Base-by-base conservation (phyloP, 805 yeast genomes). In the Brettanomyces naardenensis region DNA sequence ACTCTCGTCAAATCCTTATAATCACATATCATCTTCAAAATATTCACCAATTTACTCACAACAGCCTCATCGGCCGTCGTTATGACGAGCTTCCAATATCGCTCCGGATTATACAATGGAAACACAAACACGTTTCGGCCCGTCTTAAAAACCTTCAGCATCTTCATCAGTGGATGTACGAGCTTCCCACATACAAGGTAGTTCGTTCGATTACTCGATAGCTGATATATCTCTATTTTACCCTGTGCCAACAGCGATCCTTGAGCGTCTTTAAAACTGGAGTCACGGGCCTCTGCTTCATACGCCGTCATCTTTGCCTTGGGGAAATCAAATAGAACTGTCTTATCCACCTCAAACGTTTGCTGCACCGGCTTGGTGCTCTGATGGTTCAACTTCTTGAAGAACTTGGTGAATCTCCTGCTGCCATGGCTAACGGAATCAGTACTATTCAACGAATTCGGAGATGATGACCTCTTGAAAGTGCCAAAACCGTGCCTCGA, bases 141-240 rank as follows among this genome's bases (percentile, higher is more conserved):
- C 9, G 70, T 65, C 47, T 83, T 62, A 42, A 81, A 55, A 2
- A 85, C 65, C 47, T 75, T 72, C 38, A 80, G 55, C 43, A 69
- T 73, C 3, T 87, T 85, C 37, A 85, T 59, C 11, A 85, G 70
- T 4, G 95, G 94, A 51, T 83, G 83, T 2, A 83, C 72, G 28
- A 85, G 73, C 4, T 75, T 65, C 0, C 84, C 88, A 58, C 87
- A 80, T 10, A 76, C 71, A 29, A 80, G 51, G 52, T 78, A 80
- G 1, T 79, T 71, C 6, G 77, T 78, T 41, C 64, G 68, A 42
- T 69, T 47, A 29, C 45, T 70, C 46, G 73, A 75, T 20, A 79
- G 59, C 51, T 75, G 78, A 46, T 75, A 80, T 2, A 80, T 61
- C 47, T 76, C 75, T 37, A 80, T 66, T 31, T 56, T 62, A 2